Conservation (phyloP, 768 basidiomycete genomes). For the Tricholoma terreum region DNA sequence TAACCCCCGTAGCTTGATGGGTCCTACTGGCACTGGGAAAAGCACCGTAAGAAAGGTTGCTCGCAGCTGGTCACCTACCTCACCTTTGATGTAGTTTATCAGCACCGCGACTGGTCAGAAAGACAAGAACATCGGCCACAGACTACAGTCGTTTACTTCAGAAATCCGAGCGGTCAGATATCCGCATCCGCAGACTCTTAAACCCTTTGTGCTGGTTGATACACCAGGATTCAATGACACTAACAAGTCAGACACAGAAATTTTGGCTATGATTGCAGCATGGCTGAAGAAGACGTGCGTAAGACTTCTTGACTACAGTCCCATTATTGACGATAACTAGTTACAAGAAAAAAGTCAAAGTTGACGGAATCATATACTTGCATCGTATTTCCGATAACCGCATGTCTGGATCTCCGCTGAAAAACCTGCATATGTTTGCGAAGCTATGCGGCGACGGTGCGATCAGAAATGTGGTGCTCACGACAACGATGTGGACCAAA, state of each 20-base stretch:
- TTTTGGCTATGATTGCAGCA: constrained; percentile 17
- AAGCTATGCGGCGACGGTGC: constrained; percentile 44
- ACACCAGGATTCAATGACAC: constrained; percentile 26
- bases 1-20: constrained; percentile 14
- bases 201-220: constrained; percentile 19
- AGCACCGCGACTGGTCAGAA: constrained; percentile 19
- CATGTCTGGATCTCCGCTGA: constrained; percentile 41
- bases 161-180: constrained; percentile 19
- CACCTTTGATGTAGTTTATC: constrained; percentile 19
- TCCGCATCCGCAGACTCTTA: constrained; percentile 13
- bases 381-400: constrained; percentile 34
- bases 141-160: constrained; percentile 17
- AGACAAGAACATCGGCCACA: constrained; percentile 14
- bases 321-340: constrained; percentile 8
- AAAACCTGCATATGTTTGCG: constrained; percentile 48
- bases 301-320: neutral
- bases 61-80: neutral
- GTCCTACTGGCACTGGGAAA: constrained; percentile 20
- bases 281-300: constrained; percentile 21
- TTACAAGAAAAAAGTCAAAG: constrained; percentile 22
- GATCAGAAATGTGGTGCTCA: constrained; percentile 45
- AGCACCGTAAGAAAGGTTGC: constrained; percentile 11
- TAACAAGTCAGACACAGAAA: constrained; percentile 17
- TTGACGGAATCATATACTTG: constrained; percentile 30
- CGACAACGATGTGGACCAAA: constrained; percentile 48